Evolutionary conservation across 2,329 filamentous ascomycete genomes (phyloP).

Genomic region (Ophiostoma populinum): DNA sequence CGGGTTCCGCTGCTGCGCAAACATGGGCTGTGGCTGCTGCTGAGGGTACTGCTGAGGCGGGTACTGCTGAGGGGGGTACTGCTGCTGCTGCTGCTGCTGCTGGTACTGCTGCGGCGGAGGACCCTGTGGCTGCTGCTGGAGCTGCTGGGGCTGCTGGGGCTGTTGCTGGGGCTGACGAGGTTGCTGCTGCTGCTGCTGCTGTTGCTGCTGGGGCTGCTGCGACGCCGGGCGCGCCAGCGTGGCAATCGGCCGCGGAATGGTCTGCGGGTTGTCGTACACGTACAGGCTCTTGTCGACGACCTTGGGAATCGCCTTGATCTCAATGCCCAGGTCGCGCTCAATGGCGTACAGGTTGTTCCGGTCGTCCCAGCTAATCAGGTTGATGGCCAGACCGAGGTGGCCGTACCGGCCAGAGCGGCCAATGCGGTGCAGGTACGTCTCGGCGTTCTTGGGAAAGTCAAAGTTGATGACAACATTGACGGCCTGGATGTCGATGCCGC

Average conservation of each 20-base stretch:
- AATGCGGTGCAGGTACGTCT: slow-evolving; percentile 96
- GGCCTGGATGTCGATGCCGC: slow-evolving; percentile 97
- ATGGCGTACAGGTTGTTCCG: slow-evolving; percentile 98
- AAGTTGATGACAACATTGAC: slow-evolving; percentile 99
- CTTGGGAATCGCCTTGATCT: slow-evolving; percentile 90
- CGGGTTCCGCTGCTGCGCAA: slow-evolving; percentile 4
- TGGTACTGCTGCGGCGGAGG: neutral
- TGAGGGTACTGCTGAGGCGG: neutral
- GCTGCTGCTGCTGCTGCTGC: neutral
- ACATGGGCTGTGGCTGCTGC: slow-evolving; percentile 2
- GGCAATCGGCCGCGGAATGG: slow-evolving; percentile 66
- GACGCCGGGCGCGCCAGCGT: slow-evolving; percentile 20
- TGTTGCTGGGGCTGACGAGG: neutral
- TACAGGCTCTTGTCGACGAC: slow-evolving; percentile 96
- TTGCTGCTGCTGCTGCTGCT: neutral
- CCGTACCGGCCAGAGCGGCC: slow-evolving; percentile 94
- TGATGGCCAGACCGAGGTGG: slow-evolving; percentile 92
- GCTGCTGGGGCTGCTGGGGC: too few relatives aligned
- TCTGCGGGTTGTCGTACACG: slow-evolving; percentile 93
- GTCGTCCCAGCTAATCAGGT: slow-evolving; percentile 99
- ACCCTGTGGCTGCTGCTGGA: neutral
- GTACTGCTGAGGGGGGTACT: neutral
- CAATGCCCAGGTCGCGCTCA: slow-evolving; percentile 88
- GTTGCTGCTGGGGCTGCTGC: neutral
- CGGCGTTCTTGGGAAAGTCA: slow-evolving; percentile 97